Conservation (phyloP, 257 asterid genomes). For the Paulownia fortunei region DNA sequence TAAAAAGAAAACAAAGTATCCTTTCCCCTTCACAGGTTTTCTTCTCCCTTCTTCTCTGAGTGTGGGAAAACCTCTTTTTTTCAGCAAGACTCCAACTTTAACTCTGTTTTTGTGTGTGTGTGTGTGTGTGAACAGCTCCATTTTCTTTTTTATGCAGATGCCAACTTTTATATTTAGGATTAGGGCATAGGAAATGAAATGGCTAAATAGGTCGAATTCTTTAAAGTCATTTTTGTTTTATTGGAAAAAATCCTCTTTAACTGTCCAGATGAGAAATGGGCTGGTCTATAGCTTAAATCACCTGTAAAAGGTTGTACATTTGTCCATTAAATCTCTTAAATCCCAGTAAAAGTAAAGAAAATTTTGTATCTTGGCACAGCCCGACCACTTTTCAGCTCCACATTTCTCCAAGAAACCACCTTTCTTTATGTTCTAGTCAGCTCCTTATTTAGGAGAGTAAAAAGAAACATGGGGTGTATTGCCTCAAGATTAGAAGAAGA, state of each 20-base stretch:
- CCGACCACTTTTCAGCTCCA: conserved; percentile 42
- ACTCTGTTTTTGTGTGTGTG: conserved; percentile 26
- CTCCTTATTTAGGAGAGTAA: neutral
- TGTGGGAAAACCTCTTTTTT: conserved; percentile 11
- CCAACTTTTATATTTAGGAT: conserved; percentile 20
- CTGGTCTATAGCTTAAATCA: conserved; percentile 26
- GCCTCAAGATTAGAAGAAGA: conserved; percentile 78
- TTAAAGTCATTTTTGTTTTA: conserved; percentile 40
- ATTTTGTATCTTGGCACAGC: conserved; percentile 38
- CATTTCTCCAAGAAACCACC: conserved; percentile 50
- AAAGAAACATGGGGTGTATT: conserved; percentile 77
- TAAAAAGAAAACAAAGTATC: conserved; percentile 8
- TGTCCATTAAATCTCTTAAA: conserved; percentile 31
- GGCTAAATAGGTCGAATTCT: conserved; percentile 38
- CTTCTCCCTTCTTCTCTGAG: conserved; percentile 24
- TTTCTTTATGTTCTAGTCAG: conserved; percentile 28
- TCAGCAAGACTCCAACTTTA: conserved; percentile 26
- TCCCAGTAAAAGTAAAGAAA: conserved; percentile 26
- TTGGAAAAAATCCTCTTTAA: conserved; percentile 29
- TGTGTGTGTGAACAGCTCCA: conserved; percentile 15
- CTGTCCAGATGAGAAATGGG: conserved; percentile 36
- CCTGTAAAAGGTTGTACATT: conserved; percentile 27
- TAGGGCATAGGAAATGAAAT: conserved; percentile 26
- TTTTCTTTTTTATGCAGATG: conserved; percentile 29
- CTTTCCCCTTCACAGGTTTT: conserved; percentile 19